A percentile compares a stretch with the other conserved stretches of the same genome.
These are phyloP conservation scores for Lyophyllum semitale DNA, from an alignment of 768 basidiomycete genomes.

Conservation along the genomic window DNA sequence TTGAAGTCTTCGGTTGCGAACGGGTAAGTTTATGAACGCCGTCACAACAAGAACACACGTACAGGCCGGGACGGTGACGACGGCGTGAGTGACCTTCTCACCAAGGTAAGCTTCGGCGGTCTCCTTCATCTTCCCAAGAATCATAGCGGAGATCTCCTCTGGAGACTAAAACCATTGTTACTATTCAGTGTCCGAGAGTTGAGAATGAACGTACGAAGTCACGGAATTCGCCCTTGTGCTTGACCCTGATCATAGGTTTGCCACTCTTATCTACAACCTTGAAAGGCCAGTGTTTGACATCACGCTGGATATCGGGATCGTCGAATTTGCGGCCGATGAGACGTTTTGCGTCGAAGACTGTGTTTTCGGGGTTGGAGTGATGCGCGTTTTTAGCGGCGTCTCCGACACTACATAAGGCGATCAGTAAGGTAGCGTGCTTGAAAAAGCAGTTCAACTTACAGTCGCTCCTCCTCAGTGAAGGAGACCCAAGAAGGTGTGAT, in stretches of 20 bases:
- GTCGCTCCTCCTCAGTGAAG: constrained; percentile 79
- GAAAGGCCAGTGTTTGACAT: constrained; percentile 93
- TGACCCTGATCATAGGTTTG: constrained; percentile 79
- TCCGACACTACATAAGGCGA: constrained; percentile 61
- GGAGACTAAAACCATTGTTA: constrained; percentile 59
- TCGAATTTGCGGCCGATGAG: constrained; percentile 87
- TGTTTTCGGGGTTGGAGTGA: constrained; percentile 89
- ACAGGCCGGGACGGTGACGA: constrained; percentile 98
- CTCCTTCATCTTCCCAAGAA: constrained; percentile 98
- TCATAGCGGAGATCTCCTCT: constrained; percentile 95
- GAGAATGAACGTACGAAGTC: constrained; percentile 67
- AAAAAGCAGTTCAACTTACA: constrained; percentile 39
- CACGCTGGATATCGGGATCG: constrained; percentile 78
- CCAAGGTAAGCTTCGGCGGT: constrained; percentile 98
- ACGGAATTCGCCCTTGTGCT: constrained; percentile 76
- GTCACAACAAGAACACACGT: constrained; percentile 25
- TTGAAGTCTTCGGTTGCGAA: constrained; percentile 85
- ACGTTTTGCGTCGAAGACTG: constrained; percentile 96
- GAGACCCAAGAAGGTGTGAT: constrained; percentile 89
- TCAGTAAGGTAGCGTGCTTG: constrained; percentile 11
- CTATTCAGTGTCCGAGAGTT: background rate
- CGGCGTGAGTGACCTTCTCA: constrained; percentile 94
- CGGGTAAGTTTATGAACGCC: background rate
- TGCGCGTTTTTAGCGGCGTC: constrained; percentile 97
- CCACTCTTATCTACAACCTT: constrained; percentile 74